Conservation (phyloP, 1,284 basidiomycete genomes). For the Fomes fomentarius region DNA sequence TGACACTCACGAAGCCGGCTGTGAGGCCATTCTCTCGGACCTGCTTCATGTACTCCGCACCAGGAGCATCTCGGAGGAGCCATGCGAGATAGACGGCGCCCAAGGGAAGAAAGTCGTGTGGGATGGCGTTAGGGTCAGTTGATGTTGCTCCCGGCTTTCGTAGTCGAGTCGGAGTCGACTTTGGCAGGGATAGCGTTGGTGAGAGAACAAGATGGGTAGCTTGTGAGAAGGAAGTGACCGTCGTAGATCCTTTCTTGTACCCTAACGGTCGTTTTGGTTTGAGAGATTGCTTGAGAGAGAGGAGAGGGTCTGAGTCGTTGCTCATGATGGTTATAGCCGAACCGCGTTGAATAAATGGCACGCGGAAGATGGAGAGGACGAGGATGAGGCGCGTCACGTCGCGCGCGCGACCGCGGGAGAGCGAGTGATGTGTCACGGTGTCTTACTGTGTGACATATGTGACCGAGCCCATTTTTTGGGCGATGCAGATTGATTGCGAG, state of each 20-base stretch:
- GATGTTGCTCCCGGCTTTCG: constrained; percentile 54
- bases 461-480: constrained; percentile 21
- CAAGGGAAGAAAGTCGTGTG: constrained; percentile 73
- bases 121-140: constrained; percentile 40
- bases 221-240: constrained; percentile 28
- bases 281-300: constrained; percentile 60
- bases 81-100: constrained; percentile 85
- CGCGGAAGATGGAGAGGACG: neutral
- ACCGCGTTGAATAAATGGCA: neutral
- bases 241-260: constrained; percentile 42
- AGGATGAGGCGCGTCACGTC: neutral
- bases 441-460: neutral
- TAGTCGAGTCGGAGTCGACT: constrained; percentile 77
- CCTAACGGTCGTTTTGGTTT: constrained; percentile 52
- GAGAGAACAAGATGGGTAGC: constrained; percentile 73
- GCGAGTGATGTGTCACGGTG: neutral
- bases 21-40: constrained; percentile 74
- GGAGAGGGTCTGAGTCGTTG: constrained; percentile 48
- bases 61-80: constrained; percentile 69
- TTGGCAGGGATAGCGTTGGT: constrained; percentile 56
- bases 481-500: constrained; percentile 14
- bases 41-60: constrained; percentile 87
- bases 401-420: too few relatives aligned
- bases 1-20: constrained; percentile 81
- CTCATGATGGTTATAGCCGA: constrained; percentile 15